Conservation (phyloP, 176 grass and related monocot species). For the Carex cristatella region DNA sequence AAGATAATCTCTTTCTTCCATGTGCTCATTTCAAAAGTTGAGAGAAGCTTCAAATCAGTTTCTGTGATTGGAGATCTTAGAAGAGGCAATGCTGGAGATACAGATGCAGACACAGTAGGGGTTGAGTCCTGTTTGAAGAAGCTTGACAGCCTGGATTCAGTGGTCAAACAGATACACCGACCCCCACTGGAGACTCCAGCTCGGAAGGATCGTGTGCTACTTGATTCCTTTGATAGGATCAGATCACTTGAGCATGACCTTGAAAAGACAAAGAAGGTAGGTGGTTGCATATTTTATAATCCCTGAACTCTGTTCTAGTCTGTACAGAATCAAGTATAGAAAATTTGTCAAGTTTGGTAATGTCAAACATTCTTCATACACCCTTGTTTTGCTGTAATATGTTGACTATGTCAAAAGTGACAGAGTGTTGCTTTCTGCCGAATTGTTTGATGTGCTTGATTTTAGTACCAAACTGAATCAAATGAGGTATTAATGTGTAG, state of each 20-base stretch:
- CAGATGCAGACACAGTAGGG: slow-evolving; percentile 40
- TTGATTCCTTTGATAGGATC: slow-evolving; percentile 93
- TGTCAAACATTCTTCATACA: neutral
- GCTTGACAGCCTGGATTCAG: slow-evolving; percentile 67
- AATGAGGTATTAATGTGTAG: slow-evolving; percentile 30
- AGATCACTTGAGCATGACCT: slow-evolving; percentile 91
- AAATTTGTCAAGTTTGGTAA: slow-evolving; percentile 11
- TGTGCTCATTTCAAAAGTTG: slow-evolving; percentile 30
- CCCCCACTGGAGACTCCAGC: slow-evolving; percentile 66
- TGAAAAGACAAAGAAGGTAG: slow-evolving; percentile 91
- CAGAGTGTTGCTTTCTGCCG: neutral
- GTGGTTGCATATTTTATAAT: slow-evolving; percentile 8
- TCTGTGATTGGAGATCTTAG: slow-evolving; percentile 18
- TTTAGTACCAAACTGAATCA: slow-evolving; percentile 16
- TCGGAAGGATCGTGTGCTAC: slow-evolving; percentile 69
- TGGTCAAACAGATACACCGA: slow-evolving; percentile 73
- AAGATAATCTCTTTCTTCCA: slow-evolving; percentile 62
- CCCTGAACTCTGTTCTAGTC: neutral
- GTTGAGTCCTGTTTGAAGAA: slow-evolving; percentile 60
- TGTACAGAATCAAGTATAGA: neutral
- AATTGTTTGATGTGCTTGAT: neutral
- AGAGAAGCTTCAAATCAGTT: slow-evolving; percentile 37
- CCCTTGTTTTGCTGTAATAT: neutral
- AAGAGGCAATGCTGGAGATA: slow-evolving; percentile 24
- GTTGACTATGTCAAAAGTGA: neutral